Conservation (phyloP, 257 asterid species). For the Plantago elongata region DNA sequence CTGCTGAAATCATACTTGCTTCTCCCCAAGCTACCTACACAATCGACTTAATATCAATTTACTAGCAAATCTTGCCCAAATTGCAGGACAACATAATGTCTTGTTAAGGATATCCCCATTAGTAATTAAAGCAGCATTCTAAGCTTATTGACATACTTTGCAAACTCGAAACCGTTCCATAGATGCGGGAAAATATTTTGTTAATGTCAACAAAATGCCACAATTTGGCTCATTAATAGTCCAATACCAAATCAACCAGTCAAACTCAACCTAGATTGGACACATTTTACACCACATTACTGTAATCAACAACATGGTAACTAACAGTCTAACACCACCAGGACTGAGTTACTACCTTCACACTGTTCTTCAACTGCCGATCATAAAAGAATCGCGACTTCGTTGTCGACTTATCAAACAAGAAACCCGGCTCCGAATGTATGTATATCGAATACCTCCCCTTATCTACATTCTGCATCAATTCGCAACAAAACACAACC, state of each 20-base stretch:
- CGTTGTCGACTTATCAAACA: constrained; percentile 73
- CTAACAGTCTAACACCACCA: not conserved
- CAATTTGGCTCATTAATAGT: not conserved
- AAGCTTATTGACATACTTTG: too few species aligned
- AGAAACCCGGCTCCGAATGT: constrained; percentile 87
- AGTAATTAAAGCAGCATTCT: not conserved
- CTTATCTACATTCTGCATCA: constrained; percentile 63
- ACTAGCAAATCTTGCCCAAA: constrained; percentile 13
- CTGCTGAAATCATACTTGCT: constrained; percentile 94
- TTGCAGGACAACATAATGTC: not conserved
- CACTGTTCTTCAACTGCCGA: constrained; percentile 63
- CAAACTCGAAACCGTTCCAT: too few species aligned
- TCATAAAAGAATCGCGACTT: constrained; percentile 49
- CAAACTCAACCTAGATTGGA: constrained; percentile 3
- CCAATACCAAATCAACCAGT: not conserved
- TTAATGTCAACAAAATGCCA: not conserved
- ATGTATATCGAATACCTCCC: constrained; percentile 55
- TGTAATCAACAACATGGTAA: not conserved
- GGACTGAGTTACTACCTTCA: constrained; percentile 64
- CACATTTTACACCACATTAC: not conserved
- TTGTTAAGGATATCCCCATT: constrained; percentile 13
- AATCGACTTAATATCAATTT: constrained; percentile 35
- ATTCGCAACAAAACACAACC: not conserved
- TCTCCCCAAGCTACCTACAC: constrained; percentile 98
- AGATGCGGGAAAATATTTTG: not conserved